phyloP scores from a whole-genome alignment of 148 eudicot species.

The Suaeda aralocaspica region DNA sequence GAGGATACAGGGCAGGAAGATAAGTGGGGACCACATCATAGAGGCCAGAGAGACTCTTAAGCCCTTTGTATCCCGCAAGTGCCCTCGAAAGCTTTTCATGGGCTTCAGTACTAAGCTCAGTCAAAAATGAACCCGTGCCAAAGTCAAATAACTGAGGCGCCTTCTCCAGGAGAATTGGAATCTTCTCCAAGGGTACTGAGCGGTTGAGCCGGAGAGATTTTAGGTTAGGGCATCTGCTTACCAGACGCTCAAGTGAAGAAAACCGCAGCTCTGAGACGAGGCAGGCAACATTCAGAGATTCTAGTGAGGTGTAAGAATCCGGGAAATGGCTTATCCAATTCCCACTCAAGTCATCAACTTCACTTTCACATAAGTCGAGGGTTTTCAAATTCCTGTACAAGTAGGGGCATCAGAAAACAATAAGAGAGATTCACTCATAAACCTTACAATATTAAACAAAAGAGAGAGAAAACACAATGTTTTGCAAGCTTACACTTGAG shows the following conservation, averaged over 20 bases:
- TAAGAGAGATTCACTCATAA: not conserved
- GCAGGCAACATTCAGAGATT: conserved; percentile 82
- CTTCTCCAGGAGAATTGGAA: conserved; percentile 48
- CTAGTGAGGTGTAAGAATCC: conserved; percentile 62
- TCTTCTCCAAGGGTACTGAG: conserved; percentile 71
- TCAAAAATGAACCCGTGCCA: conserved; percentile 73
- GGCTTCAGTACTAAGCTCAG: conserved; percentile 61
- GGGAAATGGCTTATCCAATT: conserved; percentile 93
- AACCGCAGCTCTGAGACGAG: conserved; percentile 68
- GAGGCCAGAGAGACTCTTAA: conserved; percentile 73
- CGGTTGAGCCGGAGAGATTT: conserved; percentile 78
- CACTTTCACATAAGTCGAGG: conserved; percentile 84
- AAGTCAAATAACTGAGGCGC: conserved; percentile 81
- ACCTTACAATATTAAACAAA: not conserved
- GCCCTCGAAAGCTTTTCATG: conserved; percentile 50
- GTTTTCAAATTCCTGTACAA: conserved; percentile 62
- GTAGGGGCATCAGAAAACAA: not conserved
- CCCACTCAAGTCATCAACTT: conserved; percentile 86
- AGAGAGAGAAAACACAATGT: not conserved
- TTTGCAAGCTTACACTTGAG: not conserved
- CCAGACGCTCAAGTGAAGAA: conserved; percentile 71
- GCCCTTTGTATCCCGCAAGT: conserved; percentile 62
- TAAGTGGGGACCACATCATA: conserved; percentile 82
- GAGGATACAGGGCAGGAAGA: conserved; percentile 67
- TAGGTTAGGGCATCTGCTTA: conserved; percentile 67